These are phyloP conservation scores for Penicillium oxalicum DNA, from an alignment of 2,329 filamentous ascomycete genomes.

Conservation along the genomic window DNA sequence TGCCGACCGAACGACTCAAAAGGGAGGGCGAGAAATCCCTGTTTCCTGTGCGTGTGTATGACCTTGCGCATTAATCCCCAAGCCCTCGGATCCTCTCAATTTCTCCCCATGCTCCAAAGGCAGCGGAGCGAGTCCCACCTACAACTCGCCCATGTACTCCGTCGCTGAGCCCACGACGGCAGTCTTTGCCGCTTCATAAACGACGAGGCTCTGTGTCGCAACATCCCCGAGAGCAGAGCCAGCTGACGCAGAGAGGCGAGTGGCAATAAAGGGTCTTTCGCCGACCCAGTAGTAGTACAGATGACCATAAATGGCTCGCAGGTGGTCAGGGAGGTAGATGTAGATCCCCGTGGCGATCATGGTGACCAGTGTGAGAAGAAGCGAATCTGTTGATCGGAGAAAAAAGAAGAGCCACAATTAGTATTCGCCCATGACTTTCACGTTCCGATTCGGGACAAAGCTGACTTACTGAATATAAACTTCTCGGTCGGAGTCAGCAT, in stretches of 20 bases:
- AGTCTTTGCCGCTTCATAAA: constrained; percentile 45
- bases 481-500: constrained; percentile 97
- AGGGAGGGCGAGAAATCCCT: too few species aligned
- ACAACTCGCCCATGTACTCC: constrained; percentile 29
- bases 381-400: constrained; percentile 58
- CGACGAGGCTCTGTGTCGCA: constrained; percentile 34
- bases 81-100: neutral
- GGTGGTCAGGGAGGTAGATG: constrained; percentile 89
- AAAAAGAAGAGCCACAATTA: constrained; percentile 1
- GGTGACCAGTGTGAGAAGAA: constrained; percentile 83
- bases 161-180: constrained; percentile 36
- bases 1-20: too few species aligned
- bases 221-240: constrained; percentile 29
- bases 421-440: neutral
- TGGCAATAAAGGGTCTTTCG: constrained; percentile 47
- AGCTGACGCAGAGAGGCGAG: constrained; percentile 27
- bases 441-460: neutral
- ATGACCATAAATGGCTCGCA: constrained; percentile 73
- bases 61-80: neutral
- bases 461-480: constrained; percentile 82
- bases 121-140: constrained; percentile 8
- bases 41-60: too few species aligned
- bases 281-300: constrained; percentile 94
- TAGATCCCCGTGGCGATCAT: constrained; percentile 80
- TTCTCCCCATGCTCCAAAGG: constrained; percentile 1